These are phyloP conservation scores for Chlamydomonas eustigma DNA, from an alignment of 139 green algal genomes.

Conservation along the genomic window DNA sequence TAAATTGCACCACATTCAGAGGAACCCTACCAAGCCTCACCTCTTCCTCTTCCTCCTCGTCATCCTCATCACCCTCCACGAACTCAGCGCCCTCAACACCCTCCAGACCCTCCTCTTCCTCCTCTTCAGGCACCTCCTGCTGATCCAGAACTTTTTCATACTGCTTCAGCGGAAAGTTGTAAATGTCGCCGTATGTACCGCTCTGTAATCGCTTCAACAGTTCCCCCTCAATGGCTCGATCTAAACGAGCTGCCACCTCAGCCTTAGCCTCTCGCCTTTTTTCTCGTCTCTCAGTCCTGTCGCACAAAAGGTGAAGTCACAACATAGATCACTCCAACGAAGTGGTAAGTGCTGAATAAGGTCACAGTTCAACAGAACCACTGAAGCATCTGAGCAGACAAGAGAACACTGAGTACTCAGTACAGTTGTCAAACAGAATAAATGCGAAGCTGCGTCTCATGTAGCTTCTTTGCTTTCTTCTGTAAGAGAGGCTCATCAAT, in stretches of 20 bases:
- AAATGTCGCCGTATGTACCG: conserved; percentile 98
- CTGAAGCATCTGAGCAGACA: no score
- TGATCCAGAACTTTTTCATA: conserved; percentile 82
- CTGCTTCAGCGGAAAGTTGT: conserved; percentile 93
- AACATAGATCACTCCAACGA: no score
- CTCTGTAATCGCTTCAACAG: conserved; percentile 88
- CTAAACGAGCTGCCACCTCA: conserved; percentile 83
- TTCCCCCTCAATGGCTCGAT: conserved; percentile 84
- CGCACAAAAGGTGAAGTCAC: not conserved
- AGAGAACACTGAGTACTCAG: no score
- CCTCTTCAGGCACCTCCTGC: conserved; percentile 64
- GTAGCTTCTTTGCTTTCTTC: no score
- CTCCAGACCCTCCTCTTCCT: conserved; percentile 24
- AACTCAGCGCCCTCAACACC: conserved; percentile 23
- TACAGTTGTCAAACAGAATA: no score
- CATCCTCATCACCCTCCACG: conserved; percentile 43
- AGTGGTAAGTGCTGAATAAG: no score
- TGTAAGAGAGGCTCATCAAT: no score
- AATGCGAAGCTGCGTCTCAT: no score
- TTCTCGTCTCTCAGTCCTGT: conserved; percentile 67
- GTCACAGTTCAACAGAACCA: no score
- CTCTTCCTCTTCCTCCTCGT: conserved; percentile 39
- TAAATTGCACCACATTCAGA: no score
- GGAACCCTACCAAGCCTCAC: no score
- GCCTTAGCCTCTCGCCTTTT: conserved; percentile 84